Evolutionary conservation across 495 filamentous ascomycete genomes (phyloP).

Genomic region (Penicillium samsonianum): DNA sequence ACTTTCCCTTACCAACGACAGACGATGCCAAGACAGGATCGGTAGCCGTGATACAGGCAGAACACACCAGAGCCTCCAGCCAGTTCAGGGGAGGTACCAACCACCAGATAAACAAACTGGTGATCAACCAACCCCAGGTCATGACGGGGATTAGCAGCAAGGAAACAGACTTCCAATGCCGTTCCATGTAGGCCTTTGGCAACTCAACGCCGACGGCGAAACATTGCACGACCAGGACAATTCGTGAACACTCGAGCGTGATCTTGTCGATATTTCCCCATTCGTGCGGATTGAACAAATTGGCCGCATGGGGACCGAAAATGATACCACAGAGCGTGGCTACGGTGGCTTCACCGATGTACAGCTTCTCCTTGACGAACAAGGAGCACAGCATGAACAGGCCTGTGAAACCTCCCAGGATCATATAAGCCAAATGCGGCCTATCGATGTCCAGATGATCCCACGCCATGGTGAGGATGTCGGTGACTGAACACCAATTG

Average conservation of each 20-base stretch:
- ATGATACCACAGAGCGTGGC: conserved; percentile 96
- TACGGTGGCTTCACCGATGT: conserved; percentile 98
- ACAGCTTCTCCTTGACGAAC: conserved; percentile 96
- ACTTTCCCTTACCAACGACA: conserved; percentile 98
- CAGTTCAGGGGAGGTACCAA: conserved; percentile 79
- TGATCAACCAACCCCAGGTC: conserved; percentile 95
- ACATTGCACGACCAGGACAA: conserved; percentile 98
- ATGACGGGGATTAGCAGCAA: conserved; percentile 93
- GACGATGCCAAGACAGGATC: conserved; percentile 97
- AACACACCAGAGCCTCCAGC: conserved; percentile 82
- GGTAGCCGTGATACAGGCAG: conserved; percentile 96
- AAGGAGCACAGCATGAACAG: conserved; percentile 98
- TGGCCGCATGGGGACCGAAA: conserved; percentile 92
- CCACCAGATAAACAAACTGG: conserved; percentile 96
- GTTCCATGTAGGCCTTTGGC: conserved; percentile 96
- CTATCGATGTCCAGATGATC: conserved; percentile 88
- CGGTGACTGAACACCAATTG: neutral
- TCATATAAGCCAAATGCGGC: conserved; percentile 97
- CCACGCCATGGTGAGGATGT: conserved; percentile 73
- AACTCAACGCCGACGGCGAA: conserved; percentile 99
- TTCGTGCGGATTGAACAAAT: conserved; percentile 77
- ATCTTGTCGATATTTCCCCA: conserved; percentile 97
- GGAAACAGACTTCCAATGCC: conserved; percentile 91
- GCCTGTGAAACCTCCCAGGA: conserved; percentile 95
- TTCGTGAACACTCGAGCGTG: conserved; percentile 94